Conservation (phyloP, 495 filamentous ascomycete species). For the Daldinia vernicosa region DNA sequence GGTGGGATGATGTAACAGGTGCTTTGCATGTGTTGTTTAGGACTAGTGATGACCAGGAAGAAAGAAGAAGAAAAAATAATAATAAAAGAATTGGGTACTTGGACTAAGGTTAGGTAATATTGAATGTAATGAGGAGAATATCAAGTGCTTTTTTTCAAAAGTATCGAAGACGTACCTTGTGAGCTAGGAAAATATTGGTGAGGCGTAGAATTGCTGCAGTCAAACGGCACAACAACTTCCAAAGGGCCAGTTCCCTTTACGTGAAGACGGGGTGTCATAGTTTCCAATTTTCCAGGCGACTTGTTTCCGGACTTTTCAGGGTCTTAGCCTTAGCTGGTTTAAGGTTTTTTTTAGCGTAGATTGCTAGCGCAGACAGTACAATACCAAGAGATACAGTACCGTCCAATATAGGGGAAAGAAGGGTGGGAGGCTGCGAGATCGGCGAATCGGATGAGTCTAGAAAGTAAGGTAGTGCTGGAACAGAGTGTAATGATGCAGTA, state of each 20-base stretch:
- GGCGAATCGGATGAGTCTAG: slow-evolving; percentile 41
- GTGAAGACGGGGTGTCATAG: slow-evolving; percentile 47
- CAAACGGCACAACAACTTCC: slow-evolving; percentile 38
- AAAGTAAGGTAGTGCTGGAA: slow-evolving; percentile 26
- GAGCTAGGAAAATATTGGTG: slow-evolving; percentile 25
- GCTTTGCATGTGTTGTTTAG: slow-evolving; percentile 6
- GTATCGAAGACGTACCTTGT: slow-evolving; percentile 20
- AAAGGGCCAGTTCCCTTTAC: slow-evolving; percentile 41
- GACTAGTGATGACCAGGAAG: not conserved
- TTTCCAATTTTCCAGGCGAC: not conserved
- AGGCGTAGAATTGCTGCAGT: slow-evolving; percentile 25
- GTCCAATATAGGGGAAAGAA: slow-evolving; percentile 22
- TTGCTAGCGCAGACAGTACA: slow-evolving; percentile 23
- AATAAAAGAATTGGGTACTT: not conserved
- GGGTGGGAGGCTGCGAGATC: slow-evolving; percentile 38
- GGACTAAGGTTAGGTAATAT: not conserved
- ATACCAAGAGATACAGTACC: slow-evolving; percentile 27
- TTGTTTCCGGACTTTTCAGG: slow-evolving; percentile 33
- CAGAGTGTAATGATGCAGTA: slow-evolving; percentile 38
- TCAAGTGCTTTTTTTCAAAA: not conserved
- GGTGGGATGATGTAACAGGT: slow-evolving; percentile 19
- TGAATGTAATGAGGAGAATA: not conserved
- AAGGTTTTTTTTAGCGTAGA: slow-evolving; percentile 40
- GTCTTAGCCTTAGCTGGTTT: slow-evolving; percentile 41
- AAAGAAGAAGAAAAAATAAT: not conserved